phyloP scores from a whole-genome alignment of 2,329 filamentous ascomycete species.

The Fusarium nurragi region DNA sequence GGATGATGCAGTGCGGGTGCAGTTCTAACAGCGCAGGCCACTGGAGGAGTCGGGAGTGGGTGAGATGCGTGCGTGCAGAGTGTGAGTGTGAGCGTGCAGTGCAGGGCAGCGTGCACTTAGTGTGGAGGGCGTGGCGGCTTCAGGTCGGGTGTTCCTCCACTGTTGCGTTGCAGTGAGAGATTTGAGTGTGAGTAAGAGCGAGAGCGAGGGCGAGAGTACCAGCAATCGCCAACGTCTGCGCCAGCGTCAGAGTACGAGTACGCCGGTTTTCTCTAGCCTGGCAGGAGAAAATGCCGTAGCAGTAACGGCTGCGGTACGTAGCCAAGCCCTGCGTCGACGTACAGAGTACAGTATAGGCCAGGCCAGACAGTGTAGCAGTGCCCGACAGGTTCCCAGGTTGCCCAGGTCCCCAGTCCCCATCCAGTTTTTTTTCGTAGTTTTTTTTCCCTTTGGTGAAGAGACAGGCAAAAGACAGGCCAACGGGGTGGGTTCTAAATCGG shows the following conservation, averaged over 20 bases:
- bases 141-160: constrained; percentile 34
- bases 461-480: constrained; percentile 5
- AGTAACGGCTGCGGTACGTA: constrained; percentile 30
- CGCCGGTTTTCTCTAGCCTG: constrained; percentile 5
- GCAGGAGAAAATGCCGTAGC: constrained; percentile 11
- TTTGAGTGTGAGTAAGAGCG: constrained; percentile 2
- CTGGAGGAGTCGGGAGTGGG: constrained; percentile 4
- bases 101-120: constrained; percentile 19
- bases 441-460: not conserved
- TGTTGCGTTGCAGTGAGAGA: constrained; percentile 14
- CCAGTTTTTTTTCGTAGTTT: constrained; percentile 16
- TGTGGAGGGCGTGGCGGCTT: constrained; percentile 43
- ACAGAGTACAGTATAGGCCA: constrained; percentile 24
- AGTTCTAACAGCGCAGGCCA: not conserved
- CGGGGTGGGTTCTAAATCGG: constrained; percentile 17
- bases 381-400: constrained; percentile 27
- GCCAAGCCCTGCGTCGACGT: constrained; percentile 16
- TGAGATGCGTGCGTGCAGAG: constrained; percentile 5
- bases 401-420: constrained; percentile 20
- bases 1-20: constrained; percentile 35
- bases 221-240: no score
- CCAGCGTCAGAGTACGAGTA: constrained; percentile 30
- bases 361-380: constrained; percentile 35
- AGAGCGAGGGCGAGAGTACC: no score
- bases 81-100: constrained; percentile 1